Base-by-base conservation (phyloP, 176 grass and related monocot genomes). In the Themeda triandra region DNA sequence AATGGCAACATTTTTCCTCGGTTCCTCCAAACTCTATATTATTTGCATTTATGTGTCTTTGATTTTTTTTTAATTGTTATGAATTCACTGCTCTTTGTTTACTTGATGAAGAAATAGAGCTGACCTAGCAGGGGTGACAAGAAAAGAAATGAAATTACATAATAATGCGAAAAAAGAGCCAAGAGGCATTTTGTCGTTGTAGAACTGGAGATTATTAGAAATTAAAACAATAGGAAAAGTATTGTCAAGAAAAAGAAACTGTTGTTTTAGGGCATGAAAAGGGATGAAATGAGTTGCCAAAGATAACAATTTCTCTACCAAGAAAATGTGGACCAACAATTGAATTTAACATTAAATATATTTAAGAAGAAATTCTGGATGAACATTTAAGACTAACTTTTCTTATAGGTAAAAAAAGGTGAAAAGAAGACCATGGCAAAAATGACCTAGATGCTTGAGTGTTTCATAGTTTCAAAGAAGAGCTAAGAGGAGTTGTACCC, bases 401-500 rank as follows among this genome's bases (percentile, higher is more conserved):
- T 71, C 68, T 71, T 71, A 25, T 4, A 59, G 23, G 56, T n/a
- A n/a, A 10, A 40, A 41, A 71, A 25, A 42, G 6, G 23, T 71
- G 21, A 71, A 41, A 41, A 71, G 36, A 70, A 70, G 67, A n/a
- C 11, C 19, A 69, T 1, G 19, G 41, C n/a, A 71, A 71, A 71
- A 12, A 17, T 73, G 27, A 49, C 18, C 25, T 31, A 4, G 23
- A 49, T 49, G 30, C 15, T 31, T 19, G 25, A 48, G 4, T 49
- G 45, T 73, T 70, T 73, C 13, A 27, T 49, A 73, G 45, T 73
- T 73, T 19, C 41, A 58, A 66, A 32, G 33, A 18, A 19, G 46
- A 81, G 35, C 5, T 73, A 83, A 88, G 60, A 68, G 48, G 73
- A 68, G 76, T 30, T 40, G 78, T 95, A 95, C 96, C 93, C 92